A percentile compares a stretch with the other conserved stretches of the same genome.
phyloP scores from a whole-genome alignment of 805 yeast genomes.

The Metschnikowia amazonensis region DNA sequence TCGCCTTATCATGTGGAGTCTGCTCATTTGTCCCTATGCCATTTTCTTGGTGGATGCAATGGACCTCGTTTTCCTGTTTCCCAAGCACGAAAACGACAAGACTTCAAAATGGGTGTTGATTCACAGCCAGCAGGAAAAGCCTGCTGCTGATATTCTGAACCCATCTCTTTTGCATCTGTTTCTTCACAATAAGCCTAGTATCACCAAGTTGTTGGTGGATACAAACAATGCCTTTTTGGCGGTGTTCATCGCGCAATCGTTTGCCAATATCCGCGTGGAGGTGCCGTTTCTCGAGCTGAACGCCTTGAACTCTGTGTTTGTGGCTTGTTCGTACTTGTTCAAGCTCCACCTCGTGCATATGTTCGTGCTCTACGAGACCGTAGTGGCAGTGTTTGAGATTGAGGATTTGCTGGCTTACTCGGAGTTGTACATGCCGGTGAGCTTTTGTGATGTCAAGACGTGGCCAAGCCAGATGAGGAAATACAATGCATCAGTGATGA shows the following conservation, averaged over 20 bases:
- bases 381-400: conserved; percentile 11
- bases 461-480: neutral
- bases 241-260: conserved; percentile 33
- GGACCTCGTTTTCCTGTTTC: conserved; percentile 6
- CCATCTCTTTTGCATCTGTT: too few relatives aligned
- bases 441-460: neutral
- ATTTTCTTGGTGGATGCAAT: conserved; percentile 14
- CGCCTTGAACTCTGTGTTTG: conserved; percentile 16
- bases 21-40: conserved; percentile 22
- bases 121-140: too few relatives aligned
- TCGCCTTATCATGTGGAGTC: conserved; percentile 17
- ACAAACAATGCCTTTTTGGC: conserved; percentile 35
- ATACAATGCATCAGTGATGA: neutral
- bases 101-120: neutral
- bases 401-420: conserved; percentile 11
- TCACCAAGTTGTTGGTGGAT: conserved; percentile 17
- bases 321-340: conserved; percentile 22
- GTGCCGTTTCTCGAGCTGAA: conserved; percentile 16
- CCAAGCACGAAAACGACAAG: neutral
- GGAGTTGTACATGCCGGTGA: conserved; percentile 14
- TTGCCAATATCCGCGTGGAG: conserved; percentile 23
- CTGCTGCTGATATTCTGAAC: too few relatives aligned
- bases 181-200: neutral
- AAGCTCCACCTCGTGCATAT: conserved; percentile 34
- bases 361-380: conserved; percentile 30